Base-by-base conservation (phyloP, 257 asterid genomes). In the Nicotiana paniculata region DNA sequence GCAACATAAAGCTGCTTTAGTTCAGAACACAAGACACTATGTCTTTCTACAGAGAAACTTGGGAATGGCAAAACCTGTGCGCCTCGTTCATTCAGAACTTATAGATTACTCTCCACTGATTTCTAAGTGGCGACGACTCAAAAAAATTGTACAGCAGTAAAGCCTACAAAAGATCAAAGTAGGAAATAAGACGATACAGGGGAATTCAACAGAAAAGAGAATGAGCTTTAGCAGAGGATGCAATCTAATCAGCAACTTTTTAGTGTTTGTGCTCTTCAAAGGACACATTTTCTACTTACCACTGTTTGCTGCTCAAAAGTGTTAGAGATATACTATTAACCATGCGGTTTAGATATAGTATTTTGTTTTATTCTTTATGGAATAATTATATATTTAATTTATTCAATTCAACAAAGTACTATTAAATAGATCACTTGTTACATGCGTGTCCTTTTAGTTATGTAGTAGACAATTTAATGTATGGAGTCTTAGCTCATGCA, bases 141-240 rank as follows among this genome's bases (percentile, higher is more conserved):
- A 92, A 92, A 79, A 92, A 90, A 70, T 92, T 91, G 81, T 89
- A 92, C n/a, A 92, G 68, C 79, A 92, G 77, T 5, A 92, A 95
- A 79, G 90, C 97, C 93, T 92, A 81, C 82, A 84, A 81, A 8
- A 46, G 15, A 32, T 28, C 54, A 30, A 12, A 13, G 54, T 1
- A 53, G 48, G 6, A 21, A 48, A 74, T 55, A 63, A 37, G 70
- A 12, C 58, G n/a, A 53, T 53, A 53, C 0, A 13, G n/a, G n/a
- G 1, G 58, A 53, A 53, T 53, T 53, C 58, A 13, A 13, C 1
- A 13, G 58, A 13, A 53, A 53, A 13, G n/a, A 53, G 58, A 53
- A 53, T 53, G 18, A 13, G 6, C 6, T 53, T 53, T 13, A 13
- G 16, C 5, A 53, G 18, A 53, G 16, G 58, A 12, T 53, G 58